A percentile compares a stretch with the other conserved stretches of the same genome.
These are phyloP conservation scores for Phaffia australis DNA, from an alignment of 768 basidiomycete species.

Conservation along the genomic window DNA sequence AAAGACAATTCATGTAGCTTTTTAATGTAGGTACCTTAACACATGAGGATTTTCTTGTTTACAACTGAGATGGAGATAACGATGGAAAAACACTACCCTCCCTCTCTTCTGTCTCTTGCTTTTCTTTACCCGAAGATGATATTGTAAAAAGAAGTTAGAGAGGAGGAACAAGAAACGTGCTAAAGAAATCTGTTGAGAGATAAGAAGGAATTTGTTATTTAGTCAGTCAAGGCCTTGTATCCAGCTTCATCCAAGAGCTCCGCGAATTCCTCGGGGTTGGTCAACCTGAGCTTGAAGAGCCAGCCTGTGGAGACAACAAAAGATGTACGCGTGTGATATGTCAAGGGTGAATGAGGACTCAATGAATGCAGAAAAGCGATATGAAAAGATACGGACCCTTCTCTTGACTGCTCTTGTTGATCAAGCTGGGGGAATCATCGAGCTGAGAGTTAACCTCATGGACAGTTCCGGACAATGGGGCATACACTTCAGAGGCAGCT, in stretches of 20 bases:
- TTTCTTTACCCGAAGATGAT: no score
- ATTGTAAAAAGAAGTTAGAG: no score
- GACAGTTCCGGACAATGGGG: conserved; percentile 78
- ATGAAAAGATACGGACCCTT: conserved; percentile 49
- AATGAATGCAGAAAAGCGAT: neutral
- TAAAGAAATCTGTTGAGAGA: no score
- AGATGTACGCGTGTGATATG: neutral
- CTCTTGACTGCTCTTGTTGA: conserved; percentile 79
- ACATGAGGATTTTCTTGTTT: no score
- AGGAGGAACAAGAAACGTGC: no score
- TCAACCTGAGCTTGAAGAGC: conserved; percentile 85
- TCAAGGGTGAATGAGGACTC: neutral
- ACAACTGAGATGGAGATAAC: no score
- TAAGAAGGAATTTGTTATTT: neutral
- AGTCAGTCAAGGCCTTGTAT: conserved; percentile 46
- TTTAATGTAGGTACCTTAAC: no score
- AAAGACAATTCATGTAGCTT: no score
- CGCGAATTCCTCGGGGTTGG: conserved; percentile 68
- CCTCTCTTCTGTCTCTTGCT: no score
- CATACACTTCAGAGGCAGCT: conserved; percentile 91
- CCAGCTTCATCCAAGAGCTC: conserved; percentile 58
- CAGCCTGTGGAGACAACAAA: conserved; percentile 53
- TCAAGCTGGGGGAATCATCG: conserved; percentile 55
- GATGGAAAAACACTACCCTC: no score
- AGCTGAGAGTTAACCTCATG: conserved; percentile 67